Evolutionary conservation across 805 yeast genomes (phyloP), one percentile per base, ranked within the genome.

Genomic region (Lipomyces kockii): DNA sequence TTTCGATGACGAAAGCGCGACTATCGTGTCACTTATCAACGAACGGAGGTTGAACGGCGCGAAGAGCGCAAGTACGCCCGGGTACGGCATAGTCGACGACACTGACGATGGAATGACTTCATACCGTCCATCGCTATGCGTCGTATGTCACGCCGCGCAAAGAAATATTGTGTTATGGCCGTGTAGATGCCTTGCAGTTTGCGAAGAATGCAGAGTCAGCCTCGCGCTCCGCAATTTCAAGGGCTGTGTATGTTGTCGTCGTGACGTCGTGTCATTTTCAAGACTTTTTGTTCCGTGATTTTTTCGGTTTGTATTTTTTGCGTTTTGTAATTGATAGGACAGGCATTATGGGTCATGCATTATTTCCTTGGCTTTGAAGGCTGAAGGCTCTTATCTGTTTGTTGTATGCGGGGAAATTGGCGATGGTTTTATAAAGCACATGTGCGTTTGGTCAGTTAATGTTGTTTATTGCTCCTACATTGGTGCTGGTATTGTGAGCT

Each of bases 91-190:
- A 22, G 43, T 12, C 25, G 68, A 63, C 34, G 63, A 58, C 51
- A 54, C 39, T 14, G 72, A 49, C 22, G 69, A 59, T n/a, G 64
- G 61, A 29, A 32, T n/a, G 49, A n/a, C 60, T 17, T 14, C 60
- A 56, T 61, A 67, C 37, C 63, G 51, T 7, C 66, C 71, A 12
- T 61, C 63, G 3, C 35, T 64, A 3, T 92, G 98, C 78, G 97
- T 91, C 6, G 88, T 93, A 2, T 93, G 98, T 76, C 94, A 89
- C 72, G 82, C 83, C 4, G 86, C 89, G 66, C 84, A 87, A 4
- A 82, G 97, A 71, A 90, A 89, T 65, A 85, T 93, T 54, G 87
- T 93, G 8, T 80, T 94, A 2, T 93, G 98, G 98, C 98, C 98
- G 0, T 93, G 98, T 76, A 85, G 87, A 73, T 93, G 98, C 77